A percentile compares a stretch with the other conserved stretches of the same genome.
Evolutionary conservation across 164 flowering plant genomes (phyloP).

Genomic region (grape (Vitis vinifera)): DNA sequence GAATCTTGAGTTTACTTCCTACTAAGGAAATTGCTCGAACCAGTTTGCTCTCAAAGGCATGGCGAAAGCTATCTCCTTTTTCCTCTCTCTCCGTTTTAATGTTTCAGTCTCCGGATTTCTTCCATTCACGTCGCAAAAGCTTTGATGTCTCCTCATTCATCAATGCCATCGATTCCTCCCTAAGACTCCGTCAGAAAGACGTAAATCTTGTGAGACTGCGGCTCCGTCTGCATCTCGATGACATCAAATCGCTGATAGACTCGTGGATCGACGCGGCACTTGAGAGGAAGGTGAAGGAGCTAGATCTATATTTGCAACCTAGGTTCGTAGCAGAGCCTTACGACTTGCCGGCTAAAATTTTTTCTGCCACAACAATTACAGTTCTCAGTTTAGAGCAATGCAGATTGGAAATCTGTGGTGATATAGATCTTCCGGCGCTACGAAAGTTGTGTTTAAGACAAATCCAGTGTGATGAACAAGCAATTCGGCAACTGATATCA

Average conservation of each 20-base stretch:
- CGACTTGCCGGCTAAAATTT: conserved; percentile 9
- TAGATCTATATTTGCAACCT: conserved; percentile 14
- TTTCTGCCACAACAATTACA: conserved; percentile 15
- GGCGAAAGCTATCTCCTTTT: conserved; percentile 18
- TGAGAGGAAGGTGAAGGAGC: conserved; percentile 22
- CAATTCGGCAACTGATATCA: conserved; percentile 12
- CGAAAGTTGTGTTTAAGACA: conserved; percentile 16
- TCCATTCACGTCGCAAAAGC: too few relatives aligned
- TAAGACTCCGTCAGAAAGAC: conserved; percentile 4
- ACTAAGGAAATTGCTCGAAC: conserved; percentile 27
- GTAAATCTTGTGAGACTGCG: conserved; percentile 17
- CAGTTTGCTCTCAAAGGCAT: conserved; percentile 22
- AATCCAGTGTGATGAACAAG: conserved; percentile 1
- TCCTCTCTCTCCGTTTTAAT: conserved; percentile 15
- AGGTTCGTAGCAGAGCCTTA: neutral
- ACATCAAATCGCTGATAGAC: neutral
- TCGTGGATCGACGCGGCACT: conserved; percentile 20
- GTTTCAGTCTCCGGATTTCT: conserved; percentile 17
- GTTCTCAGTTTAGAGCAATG: conserved; percentile 12
- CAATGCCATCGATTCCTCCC: conserved; percentile 12
- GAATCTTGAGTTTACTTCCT: too few relatives aligned
- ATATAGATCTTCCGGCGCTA: conserved; percentile 19
- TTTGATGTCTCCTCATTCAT: too few relatives aligned
- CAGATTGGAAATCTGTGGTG: neutral
- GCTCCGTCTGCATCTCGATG: conserved; percentile 6